Evolutionary conservation across 2,329 filamentous ascomycete genomes (phyloP).

Genomic region (Hymenoscyphus salicellus): DNA sequence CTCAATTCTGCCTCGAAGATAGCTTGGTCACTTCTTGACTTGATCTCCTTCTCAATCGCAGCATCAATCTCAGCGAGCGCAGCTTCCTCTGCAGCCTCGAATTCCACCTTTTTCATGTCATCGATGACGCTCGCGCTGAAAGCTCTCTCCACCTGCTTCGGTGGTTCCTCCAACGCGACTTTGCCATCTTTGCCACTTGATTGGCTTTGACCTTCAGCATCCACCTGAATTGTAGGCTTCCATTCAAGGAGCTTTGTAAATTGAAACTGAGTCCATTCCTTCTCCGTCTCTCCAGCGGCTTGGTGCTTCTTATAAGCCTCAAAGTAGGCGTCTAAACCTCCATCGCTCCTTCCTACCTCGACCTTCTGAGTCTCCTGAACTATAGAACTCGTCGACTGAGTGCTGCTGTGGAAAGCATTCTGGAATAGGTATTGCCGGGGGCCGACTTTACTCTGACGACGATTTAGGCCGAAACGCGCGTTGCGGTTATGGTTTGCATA

Average conservation of each 20-base stretch:
- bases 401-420: constrained; percentile 66
- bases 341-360: constrained; percentile 45
- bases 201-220: constrained; percentile 24
- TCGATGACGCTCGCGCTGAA: constrained; percentile 33
- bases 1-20: constrained; percentile 36
- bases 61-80: constrained; percentile 81
- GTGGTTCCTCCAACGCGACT: constrained; percentile 13
- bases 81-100: constrained; percentile 49
- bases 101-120: constrained; percentile 33
- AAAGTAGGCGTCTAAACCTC: constrained; percentile 83
- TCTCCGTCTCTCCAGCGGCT: constrained; percentile 61
- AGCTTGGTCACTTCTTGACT: constrained; percentile 44
- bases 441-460: constrained; percentile 46
- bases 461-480: constrained; percentile 59
- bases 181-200: background rate
- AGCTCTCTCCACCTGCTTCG: constrained; percentile 29
- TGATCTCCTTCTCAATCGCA: constrained; percentile 74
- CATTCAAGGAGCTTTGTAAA: constrained; percentile 86
- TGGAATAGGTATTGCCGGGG: constrained; percentile 63
- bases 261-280: constrained; percentile 90
- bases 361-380: constrained; percentile 53
- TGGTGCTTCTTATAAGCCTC: constrained; percentile 83
- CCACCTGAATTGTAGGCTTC: constrained; percentile 55
- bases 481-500: constrained; percentile 65
- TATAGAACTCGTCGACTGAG: constrained; percentile 40